Percentiles rank a stretch among this genome's conserved stretches.
Conservation (phyloP, 305 asterid genomes). For the Ajuga reptans region DNA sequence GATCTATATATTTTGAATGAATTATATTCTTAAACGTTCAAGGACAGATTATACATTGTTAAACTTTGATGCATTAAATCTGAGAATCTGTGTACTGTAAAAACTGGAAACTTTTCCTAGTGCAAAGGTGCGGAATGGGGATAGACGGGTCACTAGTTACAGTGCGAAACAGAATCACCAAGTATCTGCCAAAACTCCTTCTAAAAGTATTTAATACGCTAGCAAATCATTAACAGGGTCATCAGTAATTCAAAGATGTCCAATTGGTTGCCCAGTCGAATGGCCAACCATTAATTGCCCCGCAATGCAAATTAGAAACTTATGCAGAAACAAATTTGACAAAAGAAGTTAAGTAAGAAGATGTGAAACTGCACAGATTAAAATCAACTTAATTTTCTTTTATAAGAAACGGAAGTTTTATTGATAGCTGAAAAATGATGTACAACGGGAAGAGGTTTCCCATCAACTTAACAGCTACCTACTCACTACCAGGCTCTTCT, state of each 20-base stretch:
- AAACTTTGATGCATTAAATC: not conserved
- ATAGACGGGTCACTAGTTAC: not conserved
- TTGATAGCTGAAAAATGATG: too few species aligned
- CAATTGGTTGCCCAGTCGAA: slow-evolving; percentile 10
- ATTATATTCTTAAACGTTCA: not conserved
- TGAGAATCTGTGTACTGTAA: not conserved
- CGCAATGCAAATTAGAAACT: not conserved
- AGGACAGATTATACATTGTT: not conserved
- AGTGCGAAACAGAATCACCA: not conserved
- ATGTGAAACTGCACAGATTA: slow-evolving; percentile 9
- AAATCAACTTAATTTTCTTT: not conserved
- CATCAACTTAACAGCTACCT: not conserved
- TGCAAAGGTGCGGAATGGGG: not conserved
- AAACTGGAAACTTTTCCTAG: not conserved
- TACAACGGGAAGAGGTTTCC: too few species aligned
- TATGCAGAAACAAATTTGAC: not conserved
- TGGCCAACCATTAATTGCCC: not conserved
- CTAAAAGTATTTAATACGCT: not conserved
- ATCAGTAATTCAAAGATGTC: not conserved
- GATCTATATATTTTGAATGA: not conserved
- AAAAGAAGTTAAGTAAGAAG: not conserved
- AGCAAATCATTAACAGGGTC: not conserved
- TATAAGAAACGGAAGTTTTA: too few species aligned
- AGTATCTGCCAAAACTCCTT: not conserved
- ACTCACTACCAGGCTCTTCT: slow-evolving; percentile 1